Evolutionary conservation across 1,284 basidiomycete species (phyloP).

Genomic region (Apiotrichum mycotoxinovorans): DNA sequence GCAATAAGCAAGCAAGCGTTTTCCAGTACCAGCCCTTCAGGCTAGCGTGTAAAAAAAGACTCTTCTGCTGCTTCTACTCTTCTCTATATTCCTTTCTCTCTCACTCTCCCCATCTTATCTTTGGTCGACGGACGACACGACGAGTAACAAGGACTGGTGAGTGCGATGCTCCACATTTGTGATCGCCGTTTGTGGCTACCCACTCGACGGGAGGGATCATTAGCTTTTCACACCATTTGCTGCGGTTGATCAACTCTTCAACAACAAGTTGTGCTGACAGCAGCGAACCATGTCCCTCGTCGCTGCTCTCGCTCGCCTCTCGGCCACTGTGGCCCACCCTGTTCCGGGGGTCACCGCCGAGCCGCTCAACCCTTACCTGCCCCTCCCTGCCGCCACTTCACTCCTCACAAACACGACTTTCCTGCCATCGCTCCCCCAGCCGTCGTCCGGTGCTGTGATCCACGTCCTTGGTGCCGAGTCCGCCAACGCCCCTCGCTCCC

Average conservation of each 20-base stretch:
- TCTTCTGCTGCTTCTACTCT: too few relatives aligned
- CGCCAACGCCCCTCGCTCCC: slow-evolving; percentile 27
- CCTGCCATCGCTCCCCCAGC: slow-evolving; percentile 39
- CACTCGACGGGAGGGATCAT: too few relatives aligned
- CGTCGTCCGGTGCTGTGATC: slow-evolving; percentile 26
- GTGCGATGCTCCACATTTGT: neutral
- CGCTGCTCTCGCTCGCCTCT: slow-evolving; percentile 37
- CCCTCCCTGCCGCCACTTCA: slow-evolving; percentile 34
- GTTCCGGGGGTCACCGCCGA: slow-evolving; percentile 25
- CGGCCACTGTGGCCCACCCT: slow-evolving; percentile 41
- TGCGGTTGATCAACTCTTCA: too few relatives aligned
- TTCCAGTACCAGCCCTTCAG: too few relatives aligned
- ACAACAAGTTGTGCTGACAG: neutral
- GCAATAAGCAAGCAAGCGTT: too few relatives aligned
- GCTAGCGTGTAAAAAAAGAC: neutral
- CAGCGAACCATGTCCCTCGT: slow-evolving; percentile 32
- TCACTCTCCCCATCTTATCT: neutral
- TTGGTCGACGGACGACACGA: neutral
- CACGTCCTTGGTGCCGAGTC: slow-evolving; percentile 39
- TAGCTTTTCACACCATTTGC: neutral
- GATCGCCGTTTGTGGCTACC: too few relatives aligned
- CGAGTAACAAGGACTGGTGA: neutral
- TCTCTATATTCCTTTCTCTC: neutral
- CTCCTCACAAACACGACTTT: slow-evolving; percentile 42
- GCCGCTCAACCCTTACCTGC: slow-evolving; percentile 46